Evolutionary conservation across 257 asterid species (phyloP).

Genomic region (Salvia miltiorrhiza): DNA sequence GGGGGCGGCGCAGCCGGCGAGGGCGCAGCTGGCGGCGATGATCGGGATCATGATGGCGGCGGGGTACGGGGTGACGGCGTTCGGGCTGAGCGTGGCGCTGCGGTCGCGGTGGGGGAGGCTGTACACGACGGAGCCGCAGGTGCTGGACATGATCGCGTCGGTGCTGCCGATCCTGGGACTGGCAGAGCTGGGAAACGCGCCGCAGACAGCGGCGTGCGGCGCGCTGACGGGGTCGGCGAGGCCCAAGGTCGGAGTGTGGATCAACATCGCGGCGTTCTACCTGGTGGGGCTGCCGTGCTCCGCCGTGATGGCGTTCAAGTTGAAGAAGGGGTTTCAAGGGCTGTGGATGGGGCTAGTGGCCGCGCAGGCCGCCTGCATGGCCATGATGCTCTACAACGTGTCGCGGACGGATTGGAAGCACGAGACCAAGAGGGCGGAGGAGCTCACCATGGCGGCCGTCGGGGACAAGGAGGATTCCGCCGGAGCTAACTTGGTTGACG

Average conservation of each 20-base stretch:
- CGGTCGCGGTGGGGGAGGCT: conserved; percentile 53
- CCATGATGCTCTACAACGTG: conserved; percentile 55
- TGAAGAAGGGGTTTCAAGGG: conserved; percentile 59
- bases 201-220: conserved; percentile 85
- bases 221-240: conserved; percentile 74
- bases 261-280: conserved; percentile 73
- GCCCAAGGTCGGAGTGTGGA: conserved; percentile 64
- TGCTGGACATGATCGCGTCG: conserved; percentile 39
- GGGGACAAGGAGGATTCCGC: conserved; percentile 40
- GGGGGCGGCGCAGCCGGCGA: conserved; percentile 41
- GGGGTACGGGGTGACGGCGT: conserved; percentile 42
- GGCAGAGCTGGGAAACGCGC: conserved; percentile 72
- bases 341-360: conserved; percentile 80
- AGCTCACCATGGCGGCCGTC: conserved; percentile 40
- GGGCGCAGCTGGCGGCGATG: conserved; percentile 51
- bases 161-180: conserved; percentile 67
- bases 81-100: conserved; percentile 45
- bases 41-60: conserved; percentile 40
- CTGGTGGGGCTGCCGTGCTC: conserved; percentile 77
- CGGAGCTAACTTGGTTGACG: conserved; percentile 46
- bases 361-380: conserved; percentile 53
- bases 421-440: conserved; percentile 70
- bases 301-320: conserved; percentile 48
- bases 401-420: conserved; percentile 67
- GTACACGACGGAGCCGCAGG: conserved; percentile 53